Conservation (phyloP, 202 grass and related monocot genomes). For the Schoenoplectus tabernaemontani region DNA sequence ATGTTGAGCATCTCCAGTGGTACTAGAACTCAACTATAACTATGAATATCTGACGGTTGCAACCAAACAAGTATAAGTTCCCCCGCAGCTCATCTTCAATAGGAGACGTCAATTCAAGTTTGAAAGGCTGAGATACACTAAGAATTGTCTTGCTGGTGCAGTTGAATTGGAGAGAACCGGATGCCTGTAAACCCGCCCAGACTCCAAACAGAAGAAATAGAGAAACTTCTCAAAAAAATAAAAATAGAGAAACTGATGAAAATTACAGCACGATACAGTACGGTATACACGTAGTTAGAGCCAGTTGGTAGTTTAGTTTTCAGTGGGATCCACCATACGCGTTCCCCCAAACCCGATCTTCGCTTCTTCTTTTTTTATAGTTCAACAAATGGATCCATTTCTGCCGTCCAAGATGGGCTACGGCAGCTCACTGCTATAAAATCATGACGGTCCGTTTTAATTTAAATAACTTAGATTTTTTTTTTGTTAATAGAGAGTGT, state of each 20-base stretch:
- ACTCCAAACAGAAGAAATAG: not conserved
- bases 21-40: too few species aligned
- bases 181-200: not conserved
- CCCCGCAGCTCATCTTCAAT: too few species aligned
- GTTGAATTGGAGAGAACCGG: not conserved
- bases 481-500: too few species aligned
- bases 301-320: too few species aligned
- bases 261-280: not conserved
- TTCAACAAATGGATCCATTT: too few species aligned
- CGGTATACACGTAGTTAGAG: not conserved
- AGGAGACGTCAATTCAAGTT: not conserved
- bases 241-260: too few species aligned
- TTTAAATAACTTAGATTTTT: too few species aligned
- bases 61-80: not conserved
- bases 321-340: not conserved
- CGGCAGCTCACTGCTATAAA: too few species aligned
- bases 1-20: not conserved
- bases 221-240: not conserved
- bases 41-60: not conserved
- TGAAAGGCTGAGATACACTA: not conserved
- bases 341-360: constrained; percentile 6
- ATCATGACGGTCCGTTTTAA: too few species aligned
- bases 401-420: too few species aligned
- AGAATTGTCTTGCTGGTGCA: not conserved
- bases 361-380: not conserved